Percentiles rank a stretch among this genome's conserved stretches.
Evolutionary conservation across 192 early-diverging fungal genomes (phyloP).

Genomic region (Globomyces pollinis-pini): DNA sequence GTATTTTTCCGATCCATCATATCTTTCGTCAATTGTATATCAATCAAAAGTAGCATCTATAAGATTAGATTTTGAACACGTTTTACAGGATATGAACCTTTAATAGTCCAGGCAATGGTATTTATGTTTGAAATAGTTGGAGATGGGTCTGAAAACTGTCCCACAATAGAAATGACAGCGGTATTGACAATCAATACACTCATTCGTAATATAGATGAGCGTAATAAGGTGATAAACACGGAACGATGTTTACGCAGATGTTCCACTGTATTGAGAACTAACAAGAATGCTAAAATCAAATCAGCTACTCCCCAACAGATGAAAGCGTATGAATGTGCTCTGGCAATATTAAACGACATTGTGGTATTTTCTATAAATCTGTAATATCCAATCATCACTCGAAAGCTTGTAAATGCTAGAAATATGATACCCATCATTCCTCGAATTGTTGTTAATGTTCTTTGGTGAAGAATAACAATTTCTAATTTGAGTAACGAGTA

Average conservation of each 20-base stretch:
- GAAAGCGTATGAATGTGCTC: constrained; percentile 19
- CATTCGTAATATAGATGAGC: constrained; percentile 11
- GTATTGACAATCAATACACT: constrained; percentile 13
- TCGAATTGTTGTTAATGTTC: too few relatives aligned
- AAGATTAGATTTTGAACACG: too few relatives aligned
- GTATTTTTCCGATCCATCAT: too few relatives aligned
- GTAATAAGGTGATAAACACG: constrained; percentile 7
- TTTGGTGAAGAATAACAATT: too few relatives aligned
- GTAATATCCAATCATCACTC: constrained; percentile 14
- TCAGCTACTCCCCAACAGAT: constrained; percentile 23
- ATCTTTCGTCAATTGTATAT: too few relatives aligned
- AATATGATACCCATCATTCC: constrained; percentile 17
- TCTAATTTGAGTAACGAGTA: constrained; percentile 16
- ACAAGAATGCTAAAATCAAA: constrained; percentile 12
- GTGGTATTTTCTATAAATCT: constrained; percentile 4
- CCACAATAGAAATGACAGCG: constrained; percentile 12
- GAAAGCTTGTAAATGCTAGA: constrained; percentile 11
- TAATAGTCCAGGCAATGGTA: constrained; percentile 12
- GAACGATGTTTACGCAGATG: neutral
- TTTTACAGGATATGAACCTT: constrained; percentile 20
- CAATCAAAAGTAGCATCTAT: too few relatives aligned
- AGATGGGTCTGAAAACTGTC: neutral
- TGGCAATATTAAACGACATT: constrained; percentile 11
- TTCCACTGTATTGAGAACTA: neutral
- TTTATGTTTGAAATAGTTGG: constrained; percentile 4